A percentile compares a stretch with the other conserved stretches of the same genome.
Evolutionary conservation across 352 stramenopile species (phyloP).

Genomic region (Peronosclerospora sorghi): DNA sequence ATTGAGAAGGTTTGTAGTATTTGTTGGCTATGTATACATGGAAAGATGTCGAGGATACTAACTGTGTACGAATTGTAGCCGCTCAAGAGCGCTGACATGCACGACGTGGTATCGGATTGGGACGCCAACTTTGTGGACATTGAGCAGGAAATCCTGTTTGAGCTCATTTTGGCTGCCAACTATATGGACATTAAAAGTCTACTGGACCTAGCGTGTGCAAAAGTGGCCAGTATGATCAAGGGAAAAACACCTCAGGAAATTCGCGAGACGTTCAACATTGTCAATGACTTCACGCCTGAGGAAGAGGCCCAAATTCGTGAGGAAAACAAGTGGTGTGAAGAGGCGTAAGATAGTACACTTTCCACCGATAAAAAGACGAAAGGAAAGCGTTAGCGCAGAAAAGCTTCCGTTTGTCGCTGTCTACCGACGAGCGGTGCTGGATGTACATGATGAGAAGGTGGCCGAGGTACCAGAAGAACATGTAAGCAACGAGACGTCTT

Average conservation of each 20-base stretch:
- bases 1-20: slow-evolving; percentile 91
- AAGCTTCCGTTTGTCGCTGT: not conserved
- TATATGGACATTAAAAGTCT: slow-evolving; percentile 99
- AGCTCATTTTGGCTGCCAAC: slow-evolving; percentile 99
- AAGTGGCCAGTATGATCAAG: slow-evolving; percentile 91
- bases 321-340: slow-evolving; percentile 99
- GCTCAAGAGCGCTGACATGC: slow-evolving; percentile 96
- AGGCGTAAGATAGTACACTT: slow-evolving; percentile 75
- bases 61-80: slow-evolving; percentile 46
- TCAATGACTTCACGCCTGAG: slow-evolving; percentile 99
- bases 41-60: not conserved
- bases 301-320: slow-evolving; percentile 98
- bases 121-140: slow-evolving; percentile 99
- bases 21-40: not conserved
- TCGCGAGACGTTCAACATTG: slow-evolving; percentile 99
- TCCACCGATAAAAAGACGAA: not conserved
- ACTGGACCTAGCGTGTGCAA: slow-evolving; percentile 86
- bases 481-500: not conserved
- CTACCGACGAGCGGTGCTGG: no score
- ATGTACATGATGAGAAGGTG: not conserved
- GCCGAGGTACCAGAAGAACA: no score
- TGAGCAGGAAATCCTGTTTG: slow-evolving; percentile 98
- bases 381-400: not conserved
- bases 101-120: slow-evolving; percentile 99
- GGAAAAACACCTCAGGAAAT: slow-evolving; percentile 99